phyloP scores from a whole-genome alignment of 2,329 filamentous ascomycete genomes.

The Alternaria atra region DNA sequence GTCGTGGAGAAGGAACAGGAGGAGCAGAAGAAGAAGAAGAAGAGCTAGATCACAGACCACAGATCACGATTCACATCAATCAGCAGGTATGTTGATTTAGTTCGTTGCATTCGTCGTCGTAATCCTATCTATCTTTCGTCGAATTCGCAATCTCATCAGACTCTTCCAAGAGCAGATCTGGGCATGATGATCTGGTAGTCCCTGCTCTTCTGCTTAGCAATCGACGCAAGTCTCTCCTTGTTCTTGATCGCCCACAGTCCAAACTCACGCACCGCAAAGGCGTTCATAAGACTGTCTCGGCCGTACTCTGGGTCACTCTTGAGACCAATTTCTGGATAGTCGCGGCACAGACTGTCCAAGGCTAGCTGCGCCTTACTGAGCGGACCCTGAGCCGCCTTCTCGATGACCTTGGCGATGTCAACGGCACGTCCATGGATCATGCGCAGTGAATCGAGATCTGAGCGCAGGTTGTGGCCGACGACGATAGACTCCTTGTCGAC shows the following conservation, averaged over 20 bases:
- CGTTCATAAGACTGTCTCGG: constrained; percentile 62
- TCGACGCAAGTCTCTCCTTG: constrained; percentile 46
- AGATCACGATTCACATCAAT: neutral
- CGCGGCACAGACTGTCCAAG: constrained; percentile 41
- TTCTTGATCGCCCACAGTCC: constrained; percentile 58
- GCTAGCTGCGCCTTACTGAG: constrained; percentile 42
- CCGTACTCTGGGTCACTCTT: constrained; percentile 38
- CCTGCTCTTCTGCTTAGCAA: constrained; percentile 45
- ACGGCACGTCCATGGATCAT: constrained; percentile 47
- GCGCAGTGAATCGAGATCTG: constrained; percentile 45
- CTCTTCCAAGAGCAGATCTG: neutral
- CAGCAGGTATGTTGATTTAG: neutral
- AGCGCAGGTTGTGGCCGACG: constrained; percentile 46
- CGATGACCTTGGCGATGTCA: constrained; percentile 42
- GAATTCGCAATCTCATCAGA: neutral
- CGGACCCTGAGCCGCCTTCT: constrained; percentile 46
- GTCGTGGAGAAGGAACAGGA: constrained; percentile 54
- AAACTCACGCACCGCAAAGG: constrained; percentile 60
- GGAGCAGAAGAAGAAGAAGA: constrained; percentile 22
- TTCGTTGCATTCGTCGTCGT: constrained; percentile 4
- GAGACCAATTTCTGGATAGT: constrained; percentile 24
- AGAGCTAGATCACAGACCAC: neutral
- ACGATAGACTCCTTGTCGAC: constrained; percentile 46
- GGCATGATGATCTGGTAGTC: constrained; percentile 33
- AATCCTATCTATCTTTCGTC: neutral